Percentiles rank a stretch among this genome's conserved stretches.
These are phyloP conservation scores for Saccharomyces jurei DNA, from an alignment of 805 yeast genomes.

Conservation along the genomic window DNA sequence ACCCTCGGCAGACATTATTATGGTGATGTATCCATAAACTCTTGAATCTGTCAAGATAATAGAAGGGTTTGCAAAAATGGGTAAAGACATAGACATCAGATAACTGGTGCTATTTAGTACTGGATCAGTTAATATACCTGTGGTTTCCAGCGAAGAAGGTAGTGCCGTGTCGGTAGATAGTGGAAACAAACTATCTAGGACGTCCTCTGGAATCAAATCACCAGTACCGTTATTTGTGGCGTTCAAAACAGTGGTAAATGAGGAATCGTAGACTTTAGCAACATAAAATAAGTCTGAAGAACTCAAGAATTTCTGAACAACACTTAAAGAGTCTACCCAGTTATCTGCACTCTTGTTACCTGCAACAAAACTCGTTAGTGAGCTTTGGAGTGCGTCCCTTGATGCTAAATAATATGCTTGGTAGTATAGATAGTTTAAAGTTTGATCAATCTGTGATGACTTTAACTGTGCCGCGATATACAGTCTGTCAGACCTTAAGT, in stretches of 20 bases:
- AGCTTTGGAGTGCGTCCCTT: conserved; percentile 50
- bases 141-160: conserved; percentile 33
- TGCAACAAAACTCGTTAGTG: conserved; percentile 57
- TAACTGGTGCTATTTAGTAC: conserved; percentile 38
- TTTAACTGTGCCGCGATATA: conserved; percentile 74
- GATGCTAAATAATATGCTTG: conserved; percentile 61
- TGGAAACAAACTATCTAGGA: conserved; percentile 40
- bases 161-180: conserved; percentile 43
- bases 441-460: conserved; percentile 70
- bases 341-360: conserved; percentile 55
- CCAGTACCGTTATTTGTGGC: conserved; percentile 37
- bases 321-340: conserved; percentile 39
- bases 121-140: conserved; percentile 64
- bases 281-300: conserved; percentile 56
- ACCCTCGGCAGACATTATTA: conserved; percentile 42
- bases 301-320: conserved; percentile 53
- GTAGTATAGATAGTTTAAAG: conserved; percentile 52
- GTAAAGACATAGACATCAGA: conserved; percentile 68
- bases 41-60: conserved; percentile 50
- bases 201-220: conserved; percentile 24
- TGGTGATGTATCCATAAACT: conserved; percentile 64
- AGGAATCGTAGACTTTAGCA: conserved; percentile 61
- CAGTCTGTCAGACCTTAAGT: conserved; percentile 60
- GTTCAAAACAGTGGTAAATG: conserved; percentile 39
- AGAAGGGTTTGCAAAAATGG: conserved; percentile 67